Evolutionary conservation across 1,284 basidiomycete species (phyloP).

Genomic region (Xanthoconium separans): DNA sequence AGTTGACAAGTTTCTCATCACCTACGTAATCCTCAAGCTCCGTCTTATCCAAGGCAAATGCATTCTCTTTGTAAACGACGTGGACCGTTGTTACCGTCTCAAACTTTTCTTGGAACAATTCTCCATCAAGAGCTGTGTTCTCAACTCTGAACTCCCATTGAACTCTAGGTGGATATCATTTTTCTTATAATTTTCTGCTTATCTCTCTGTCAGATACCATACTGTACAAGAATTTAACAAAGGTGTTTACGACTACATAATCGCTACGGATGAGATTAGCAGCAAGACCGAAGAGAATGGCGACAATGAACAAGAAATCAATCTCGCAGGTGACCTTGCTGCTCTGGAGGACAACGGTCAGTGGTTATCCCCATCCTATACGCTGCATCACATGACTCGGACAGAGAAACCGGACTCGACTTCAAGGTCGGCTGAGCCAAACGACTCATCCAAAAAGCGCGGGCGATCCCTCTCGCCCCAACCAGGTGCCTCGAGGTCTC

Average conservation of each 20-base stretch:
- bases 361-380: constrained; percentile 3
- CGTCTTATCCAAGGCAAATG: constrained; percentile 95
- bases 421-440: background rate
- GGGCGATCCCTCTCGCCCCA: constrained; percentile 32
- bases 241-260: constrained; percentile 98
- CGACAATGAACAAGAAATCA: constrained; percentile 40
- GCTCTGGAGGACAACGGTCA: constrained; percentile 12
- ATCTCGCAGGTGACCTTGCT: background rate
- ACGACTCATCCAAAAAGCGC: constrained; percentile 34
- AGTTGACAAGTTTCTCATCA: constrained; percentile 93
- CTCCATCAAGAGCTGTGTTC: constrained; percentile 93
- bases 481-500: constrained; percentile 32
- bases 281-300: constrained; percentile 53
- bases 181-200: background rate
- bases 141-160: constrained; percentile 94
- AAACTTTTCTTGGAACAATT: constrained; percentile 99
- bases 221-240: constrained; percentile 99
- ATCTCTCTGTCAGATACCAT: constrained; percentile 68
- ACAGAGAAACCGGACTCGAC: constrained; percentile 10
- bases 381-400: background rate
- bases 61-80: constrained; percentile 96
- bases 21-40: constrained; percentile 94
- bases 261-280: constrained; percentile 91
- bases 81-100: constrained; percentile 91
- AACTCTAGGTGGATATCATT: constrained; percentile 69